Evolutionary conservation across 768 basidiomycete species (phyloP).

Genomic region (Leccinum barrowsii): DNA sequence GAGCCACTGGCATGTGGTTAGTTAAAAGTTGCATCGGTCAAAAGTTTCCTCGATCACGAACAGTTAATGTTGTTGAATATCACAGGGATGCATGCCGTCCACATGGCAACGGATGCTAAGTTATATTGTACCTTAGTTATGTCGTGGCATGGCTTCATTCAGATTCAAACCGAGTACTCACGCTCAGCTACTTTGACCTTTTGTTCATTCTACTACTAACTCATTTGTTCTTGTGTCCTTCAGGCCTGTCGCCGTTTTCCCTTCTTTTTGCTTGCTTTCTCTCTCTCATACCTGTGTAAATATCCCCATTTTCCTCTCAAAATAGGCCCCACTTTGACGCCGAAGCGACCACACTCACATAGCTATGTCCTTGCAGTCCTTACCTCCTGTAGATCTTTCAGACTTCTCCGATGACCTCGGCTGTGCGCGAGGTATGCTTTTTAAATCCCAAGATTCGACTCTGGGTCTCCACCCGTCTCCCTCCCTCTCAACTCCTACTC

Average conservation of each 20-base stretch:
- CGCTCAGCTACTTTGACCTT: not conserved
- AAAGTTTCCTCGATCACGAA: not conserved
- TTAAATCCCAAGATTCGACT: slow-evolving; percentile 4
- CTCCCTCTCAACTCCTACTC: slow-evolving; percentile 29
- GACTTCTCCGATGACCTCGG: slow-evolving; percentile 14
- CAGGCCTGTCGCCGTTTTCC: slow-evolving; percentile 6
- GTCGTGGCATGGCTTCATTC: not conserved
- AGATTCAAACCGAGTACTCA: slow-evolving; percentile 9
- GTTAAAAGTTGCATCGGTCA: not conserved
- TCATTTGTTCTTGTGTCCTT: slow-evolving; percentile 2
- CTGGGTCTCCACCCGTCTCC: slow-evolving; percentile 7
- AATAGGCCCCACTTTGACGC: slow-evolving; percentile 4
- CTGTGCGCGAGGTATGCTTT: not conserved
- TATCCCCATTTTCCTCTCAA: slow-evolving; percentile 3
- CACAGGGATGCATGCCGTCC: not conserved
- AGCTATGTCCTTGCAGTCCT: slow-evolving; percentile 15
- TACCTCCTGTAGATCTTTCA: slow-evolving; percentile 14
- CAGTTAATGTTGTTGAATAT: not conserved
- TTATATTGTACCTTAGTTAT: not conserved
- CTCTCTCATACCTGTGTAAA: slow-evolving; percentile 21
- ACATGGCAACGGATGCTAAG: not conserved
- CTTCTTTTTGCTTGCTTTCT: slow-evolving; percentile 17
- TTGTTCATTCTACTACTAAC: slow-evolving; percentile 11
- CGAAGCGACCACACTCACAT: slow-evolving; percentile 16
- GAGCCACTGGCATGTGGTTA: too few species aligned